Conservation (phyloP, 768 basidiomycete genomes). For the Inosperma sp. region DNA sequence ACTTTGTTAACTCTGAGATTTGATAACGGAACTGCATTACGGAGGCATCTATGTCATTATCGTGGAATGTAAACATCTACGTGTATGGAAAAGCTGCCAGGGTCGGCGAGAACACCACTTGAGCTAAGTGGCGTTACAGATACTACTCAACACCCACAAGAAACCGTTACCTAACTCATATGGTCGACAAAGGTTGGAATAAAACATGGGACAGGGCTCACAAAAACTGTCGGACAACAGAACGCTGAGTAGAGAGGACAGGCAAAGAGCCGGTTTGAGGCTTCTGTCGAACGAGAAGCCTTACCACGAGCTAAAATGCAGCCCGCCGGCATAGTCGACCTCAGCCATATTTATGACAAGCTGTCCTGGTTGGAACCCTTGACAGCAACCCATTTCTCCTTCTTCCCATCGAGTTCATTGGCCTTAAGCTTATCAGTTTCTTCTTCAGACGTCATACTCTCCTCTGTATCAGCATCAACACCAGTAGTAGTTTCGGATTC, state of each 20-base stretch:
- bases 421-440: slow-evolving; percentile 46
- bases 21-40: too few relatives aligned
- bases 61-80: too few relatives aligned
- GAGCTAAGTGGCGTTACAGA: background rate
- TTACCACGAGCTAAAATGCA: too few relatives aligned
- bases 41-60: too few relatives aligned
- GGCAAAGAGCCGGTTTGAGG: slow-evolving; percentile 1
- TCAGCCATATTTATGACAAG: too few relatives aligned
- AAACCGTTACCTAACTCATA: slow-evolving; percentile 11
- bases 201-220: slow-evolving; percentile 6
- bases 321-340: too few relatives aligned
- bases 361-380: slow-evolving; percentile 42
- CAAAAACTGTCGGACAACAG: slow-evolving; percentile 9
- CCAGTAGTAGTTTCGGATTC: slow-evolving; percentile 58
- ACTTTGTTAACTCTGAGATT: too few relatives aligned
- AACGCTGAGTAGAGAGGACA: slow-evolving; percentile 8
- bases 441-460: slow-evolving; percentile 72
- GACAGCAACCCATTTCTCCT: slow-evolving; percentile 78
- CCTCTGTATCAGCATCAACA: slow-evolving; percentile 71
- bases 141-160: background rate
- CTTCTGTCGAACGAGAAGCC: too few relatives aligned
- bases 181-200: slow-evolving; percentile 6
- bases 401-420: slow-evolving; percentile 33
- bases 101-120: background rate
- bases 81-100: too few relatives aligned